A percentile compares a stretch with the other conserved stretches of the same genome.
These are phyloP conservation scores for Hypoxylon sp. DNA, from an alignment of 2,329 filamentous ascomycete species.

Conservation along the genomic window DNA sequence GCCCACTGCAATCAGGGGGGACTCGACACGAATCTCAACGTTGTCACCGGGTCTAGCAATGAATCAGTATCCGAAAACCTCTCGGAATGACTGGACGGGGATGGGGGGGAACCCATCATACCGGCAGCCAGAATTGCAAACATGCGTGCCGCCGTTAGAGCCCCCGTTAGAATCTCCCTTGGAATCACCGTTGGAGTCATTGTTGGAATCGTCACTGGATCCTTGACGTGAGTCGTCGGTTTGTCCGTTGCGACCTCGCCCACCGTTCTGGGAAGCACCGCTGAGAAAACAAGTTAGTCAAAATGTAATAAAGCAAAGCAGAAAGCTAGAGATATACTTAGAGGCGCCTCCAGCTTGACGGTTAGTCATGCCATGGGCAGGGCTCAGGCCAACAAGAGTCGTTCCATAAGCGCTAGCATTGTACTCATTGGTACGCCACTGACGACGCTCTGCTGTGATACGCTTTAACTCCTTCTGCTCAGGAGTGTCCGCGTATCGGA, in stretches of 20 bases:
- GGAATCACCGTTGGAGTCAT: neutral
- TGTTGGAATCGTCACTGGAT: too few relatives aligned
- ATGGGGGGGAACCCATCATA: too few relatives aligned
- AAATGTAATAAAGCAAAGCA: neutral
- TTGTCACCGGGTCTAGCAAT: conserved; percentile 58
- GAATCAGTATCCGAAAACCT: too few relatives aligned
- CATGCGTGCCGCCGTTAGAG: too few relatives aligned
- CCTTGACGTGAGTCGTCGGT: too few relatives aligned
- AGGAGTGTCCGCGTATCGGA: conserved; percentile 96
- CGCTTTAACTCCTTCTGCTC: conserved; percentile 97
- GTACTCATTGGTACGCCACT: conserved; percentile 96
- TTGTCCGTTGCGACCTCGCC: too few relatives aligned
- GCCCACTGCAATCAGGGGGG: conserved; percentile 53
- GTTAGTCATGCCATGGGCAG: conserved; percentile 53
- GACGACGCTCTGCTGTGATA: conserved; percentile 91
- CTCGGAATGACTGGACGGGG: too few relatives aligned
- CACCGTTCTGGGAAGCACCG: conserved; percentile 5
- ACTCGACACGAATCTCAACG: conserved; percentile 63
- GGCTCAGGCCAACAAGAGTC: conserved; percentile 65
- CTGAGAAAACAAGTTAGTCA: conserved; percentile 21
- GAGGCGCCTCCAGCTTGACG: conserved; percentile 47
- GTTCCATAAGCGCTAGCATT: conserved; percentile 77
- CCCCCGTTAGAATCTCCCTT: neutral
- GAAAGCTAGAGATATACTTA: conserved; percentile 32
- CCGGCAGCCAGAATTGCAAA: too few relatives aligned